phyloP scores from a whole-genome alignment of 352 stramenopile genomes.

The Peronospora tabacina region DNA sequence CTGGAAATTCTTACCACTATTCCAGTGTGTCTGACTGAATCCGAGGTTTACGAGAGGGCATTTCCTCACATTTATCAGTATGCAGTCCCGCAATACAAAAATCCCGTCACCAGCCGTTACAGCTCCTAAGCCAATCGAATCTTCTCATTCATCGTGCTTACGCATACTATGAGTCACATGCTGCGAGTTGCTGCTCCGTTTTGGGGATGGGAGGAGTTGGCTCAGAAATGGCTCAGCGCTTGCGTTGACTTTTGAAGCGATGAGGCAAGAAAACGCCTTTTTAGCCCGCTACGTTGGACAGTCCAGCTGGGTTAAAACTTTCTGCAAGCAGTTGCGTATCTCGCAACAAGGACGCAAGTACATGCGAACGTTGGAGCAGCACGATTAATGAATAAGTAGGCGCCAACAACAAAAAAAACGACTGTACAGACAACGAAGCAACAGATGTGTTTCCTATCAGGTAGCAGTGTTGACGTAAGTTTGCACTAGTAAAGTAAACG shows the following conservation, averaged over 20 bases:
- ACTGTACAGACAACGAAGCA: too few species aligned
- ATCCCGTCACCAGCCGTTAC: slow-evolving; percentile 1
- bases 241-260: slow-evolving; percentile 14
- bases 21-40: not conserved
- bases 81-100: too few species aligned
- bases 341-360: not conserved
- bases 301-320: not conserved
- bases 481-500: too few species aligned
- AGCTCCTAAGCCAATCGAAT: slow-evolving; percentile 10
- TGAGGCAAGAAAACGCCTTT: not conserved
- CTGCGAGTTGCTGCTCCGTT: not conserved
- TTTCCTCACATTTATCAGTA: too few species aligned
- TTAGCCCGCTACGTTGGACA: not conserved
- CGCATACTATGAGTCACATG: not conserved
- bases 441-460: too few species aligned
- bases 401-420: too few species aligned
- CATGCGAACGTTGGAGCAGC: too few species aligned
- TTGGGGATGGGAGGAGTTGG: slow-evolving; percentile 1
- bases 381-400: too few species aligned
- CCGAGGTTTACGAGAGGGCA: too few species aligned
- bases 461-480: too few species aligned
- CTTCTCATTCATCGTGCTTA: not conserved
- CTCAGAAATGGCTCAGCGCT: slow-evolving; percentile 9
- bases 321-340: not conserved
- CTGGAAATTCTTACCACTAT: slow-evolving; percentile 5